A percentile compares a stretch with the other conserved stretches of the same genome.
These are phyloP conservation scores for Vararia minispora DNA, from an alignment of 768 basidiomycete species.

Conservation along the genomic window DNA sequence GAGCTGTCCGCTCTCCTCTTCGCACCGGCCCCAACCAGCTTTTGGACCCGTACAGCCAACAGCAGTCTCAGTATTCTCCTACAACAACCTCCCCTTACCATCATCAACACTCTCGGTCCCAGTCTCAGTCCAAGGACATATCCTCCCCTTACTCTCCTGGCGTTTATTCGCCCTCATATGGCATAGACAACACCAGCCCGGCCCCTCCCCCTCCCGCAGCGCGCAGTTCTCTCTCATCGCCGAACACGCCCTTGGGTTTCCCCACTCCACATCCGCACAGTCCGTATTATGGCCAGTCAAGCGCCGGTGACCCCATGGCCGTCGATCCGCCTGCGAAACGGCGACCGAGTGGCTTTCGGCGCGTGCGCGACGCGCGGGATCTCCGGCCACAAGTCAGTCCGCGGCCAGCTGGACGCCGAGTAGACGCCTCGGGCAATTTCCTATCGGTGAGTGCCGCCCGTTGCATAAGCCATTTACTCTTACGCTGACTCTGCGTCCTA, in stretches of 20 bases:
- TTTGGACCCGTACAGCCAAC: constrained; percentile 60
- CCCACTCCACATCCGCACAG: constrained; percentile 40
- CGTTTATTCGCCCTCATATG: constrained; percentile 34
- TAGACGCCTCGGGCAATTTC: constrained; percentile 65
- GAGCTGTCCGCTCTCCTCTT: constrained; percentile 50
- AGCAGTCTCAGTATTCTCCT: constrained; percentile 58
- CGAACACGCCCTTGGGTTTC: constrained; percentile 64
- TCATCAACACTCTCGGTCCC: constrained; percentile 33
- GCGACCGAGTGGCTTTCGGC: constrained; percentile 66
- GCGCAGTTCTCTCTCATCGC: constrained; percentile 52
- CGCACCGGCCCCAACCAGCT: constrained; percentile 34
- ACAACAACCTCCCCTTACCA: constrained; percentile 38
- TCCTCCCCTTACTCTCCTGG: constrained; percentile 45
- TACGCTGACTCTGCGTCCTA: constrained; percentile 6
- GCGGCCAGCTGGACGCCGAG: constrained; percentile 55
- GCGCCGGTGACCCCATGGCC: constrained; percentile 63
- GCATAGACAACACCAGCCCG: constrained; percentile 58
- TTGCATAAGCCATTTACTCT: constrained; percentile 1
- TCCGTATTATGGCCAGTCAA: constrained; percentile 43
- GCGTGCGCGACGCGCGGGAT: constrained; percentile 68
- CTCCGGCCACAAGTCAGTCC: constrained; percentile 63
- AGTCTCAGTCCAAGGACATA: constrained; percentile 43
- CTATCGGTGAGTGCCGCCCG: constrained; percentile 67
- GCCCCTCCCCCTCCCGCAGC: constrained; percentile 38
- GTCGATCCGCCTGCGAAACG: constrained; percentile 58